Conservation (phyloP, 345 rosid genomes). For the Bruguiera sexangula region DNA sequence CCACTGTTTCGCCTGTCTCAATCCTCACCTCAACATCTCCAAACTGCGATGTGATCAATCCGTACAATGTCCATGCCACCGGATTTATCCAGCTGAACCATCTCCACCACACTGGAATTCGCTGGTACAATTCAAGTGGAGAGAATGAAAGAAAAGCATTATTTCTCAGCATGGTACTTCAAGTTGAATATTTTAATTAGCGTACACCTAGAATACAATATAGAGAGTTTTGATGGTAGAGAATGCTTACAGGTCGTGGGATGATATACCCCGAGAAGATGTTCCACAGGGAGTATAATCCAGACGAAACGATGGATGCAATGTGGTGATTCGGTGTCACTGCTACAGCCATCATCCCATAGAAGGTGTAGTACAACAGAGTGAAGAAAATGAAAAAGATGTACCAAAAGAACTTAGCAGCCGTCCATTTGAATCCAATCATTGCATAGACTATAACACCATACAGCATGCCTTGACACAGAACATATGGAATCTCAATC, state of each 20-base stretch:
- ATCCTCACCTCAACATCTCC: constrained; percentile 28
- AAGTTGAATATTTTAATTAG: neutral
- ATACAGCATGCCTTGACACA: constrained; percentile 44
- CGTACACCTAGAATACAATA: too few species aligned
- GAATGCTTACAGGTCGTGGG: constrained; percentile 49
- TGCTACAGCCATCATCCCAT: constrained; percentile 76
- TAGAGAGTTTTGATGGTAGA: neutral
- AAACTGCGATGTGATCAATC: constrained; percentile 35
- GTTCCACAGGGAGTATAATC: constrained; percentile 56
- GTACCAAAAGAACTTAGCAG: constrained; percentile 59
- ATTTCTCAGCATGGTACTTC: neutral
- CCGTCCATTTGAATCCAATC: constrained; percentile 66
- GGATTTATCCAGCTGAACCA: constrained; percentile 47
- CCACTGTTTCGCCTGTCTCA: constrained; percentile 25
- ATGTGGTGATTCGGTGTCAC: constrained; percentile 62
- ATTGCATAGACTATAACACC: constrained; percentile 60
- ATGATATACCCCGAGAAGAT: constrained; percentile 60
- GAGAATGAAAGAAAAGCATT: neutral
- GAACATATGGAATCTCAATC: constrained; percentile 59
- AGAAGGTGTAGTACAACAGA: constrained; percentile 62
- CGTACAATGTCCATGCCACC: constrained; percentile 38
- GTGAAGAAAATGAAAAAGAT: constrained; percentile 59
- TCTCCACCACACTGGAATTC: constrained; percentile 49
- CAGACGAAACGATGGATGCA: constrained; percentile 52
- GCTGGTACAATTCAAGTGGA: constrained; percentile 17